Percentiles rank a stretch among this genome's conserved stretches.
Evolutionary conservation across 805 yeast genomes (phyloP).

Genomic region (Crinitomyces ghanaensis): DNA sequence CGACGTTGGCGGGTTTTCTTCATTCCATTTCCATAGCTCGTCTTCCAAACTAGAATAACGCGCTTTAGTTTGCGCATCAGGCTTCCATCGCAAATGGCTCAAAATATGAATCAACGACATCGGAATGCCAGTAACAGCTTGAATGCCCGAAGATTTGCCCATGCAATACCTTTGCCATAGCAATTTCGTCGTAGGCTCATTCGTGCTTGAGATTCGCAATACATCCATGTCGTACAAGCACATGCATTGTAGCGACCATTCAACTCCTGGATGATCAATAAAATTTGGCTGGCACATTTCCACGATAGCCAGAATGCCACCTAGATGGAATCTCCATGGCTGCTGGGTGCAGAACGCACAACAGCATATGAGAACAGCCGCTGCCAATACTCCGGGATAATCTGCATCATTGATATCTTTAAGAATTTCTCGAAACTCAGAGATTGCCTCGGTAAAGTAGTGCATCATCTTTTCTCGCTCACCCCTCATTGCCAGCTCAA

Average conservation of each 20-base stretch:
- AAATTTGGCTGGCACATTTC: conserved; percentile 2
- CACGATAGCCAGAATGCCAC: conserved; percentile 4
- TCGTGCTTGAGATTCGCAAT: not conserved
- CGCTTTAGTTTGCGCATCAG: not conserved
- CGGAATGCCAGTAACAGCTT: conserved; percentile 2
- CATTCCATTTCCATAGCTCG: conserved; percentile 3
- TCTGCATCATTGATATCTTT: conserved; percentile 1
- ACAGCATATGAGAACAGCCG: conserved; percentile 4
- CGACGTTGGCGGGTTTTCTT: not conserved
- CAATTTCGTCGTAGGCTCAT: conserved; percentile 3
- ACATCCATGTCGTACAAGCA: conserved; percentile 3
- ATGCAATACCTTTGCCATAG: conserved; percentile 3
- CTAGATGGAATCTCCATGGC: conserved; percentile 5
- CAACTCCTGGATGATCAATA: conserved; percentile 2
- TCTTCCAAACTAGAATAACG: not conserved
- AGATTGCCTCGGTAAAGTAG: conserved; percentile 1
- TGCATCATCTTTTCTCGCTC: conserved; percentile 1
- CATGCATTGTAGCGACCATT: conserved; percentile 2
- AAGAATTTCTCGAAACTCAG: conserved; percentile 1
- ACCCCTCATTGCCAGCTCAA: not conserved
- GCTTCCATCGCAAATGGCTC: conserved; percentile 3
- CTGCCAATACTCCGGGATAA: not conserved
- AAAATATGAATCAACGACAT: conserved; percentile 1
- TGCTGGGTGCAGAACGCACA: conserved; percentile 2
- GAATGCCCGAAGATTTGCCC: not conserved